Evolutionary conservation across 495 filamentous ascomycete species (phyloP).

Genomic region (Aspergillus wentii): DNA sequence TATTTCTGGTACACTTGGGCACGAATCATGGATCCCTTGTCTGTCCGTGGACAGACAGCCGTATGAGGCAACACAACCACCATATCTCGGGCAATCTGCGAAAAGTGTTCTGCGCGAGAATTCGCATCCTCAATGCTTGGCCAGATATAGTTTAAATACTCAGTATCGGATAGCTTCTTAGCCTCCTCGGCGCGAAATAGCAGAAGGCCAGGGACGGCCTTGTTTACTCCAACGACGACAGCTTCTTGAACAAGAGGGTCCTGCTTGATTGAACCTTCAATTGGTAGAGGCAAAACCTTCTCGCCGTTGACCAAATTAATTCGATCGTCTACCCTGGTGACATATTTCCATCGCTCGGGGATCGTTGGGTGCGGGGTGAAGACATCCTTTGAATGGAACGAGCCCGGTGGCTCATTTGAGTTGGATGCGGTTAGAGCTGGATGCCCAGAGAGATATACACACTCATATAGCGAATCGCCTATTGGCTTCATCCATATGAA

Average conservation of each 20-base stretch:
- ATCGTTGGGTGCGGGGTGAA: conserved; percentile 58
- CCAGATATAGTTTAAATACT: conserved; percentile 43
- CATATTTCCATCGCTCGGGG: conserved; percentile 58
- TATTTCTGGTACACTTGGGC: conserved; percentile 47
- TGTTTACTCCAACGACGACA: conserved; percentile 52
- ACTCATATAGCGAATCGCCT: conserved; percentile 42
- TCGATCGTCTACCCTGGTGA: conserved; percentile 56
- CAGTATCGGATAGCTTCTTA: conserved; percentile 24
- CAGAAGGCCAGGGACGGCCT: conserved; percentile 48
- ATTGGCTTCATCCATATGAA: conserved; percentile 49
- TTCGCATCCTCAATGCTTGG: conserved; percentile 47
- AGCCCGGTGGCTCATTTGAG: conserved; percentile 43
- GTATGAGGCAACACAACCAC: conserved; percentile 37
- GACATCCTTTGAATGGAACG: conserved; percentile 56
- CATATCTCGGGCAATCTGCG: conserved; percentile 51
- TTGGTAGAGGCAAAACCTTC: conserved; percentile 60
- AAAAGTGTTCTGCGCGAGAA: conserved; percentile 45
- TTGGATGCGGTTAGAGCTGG: conserved; percentile 50
- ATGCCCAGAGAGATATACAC: conserved; percentile 46
- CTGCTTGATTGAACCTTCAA: conserved; percentile 54
- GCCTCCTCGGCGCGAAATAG: conserved; percentile 38
- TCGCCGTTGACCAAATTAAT: conserved; percentile 64
- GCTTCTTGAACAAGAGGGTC: conserved; percentile 49
- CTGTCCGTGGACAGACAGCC: conserved; percentile 44
- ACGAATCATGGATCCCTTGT: conserved; percentile 54